These are phyloP conservation scores for Saccharum spontaneum DNA, from an alignment of 176 grass and related monocot genomes.

Conservation along the genomic window DNA sequence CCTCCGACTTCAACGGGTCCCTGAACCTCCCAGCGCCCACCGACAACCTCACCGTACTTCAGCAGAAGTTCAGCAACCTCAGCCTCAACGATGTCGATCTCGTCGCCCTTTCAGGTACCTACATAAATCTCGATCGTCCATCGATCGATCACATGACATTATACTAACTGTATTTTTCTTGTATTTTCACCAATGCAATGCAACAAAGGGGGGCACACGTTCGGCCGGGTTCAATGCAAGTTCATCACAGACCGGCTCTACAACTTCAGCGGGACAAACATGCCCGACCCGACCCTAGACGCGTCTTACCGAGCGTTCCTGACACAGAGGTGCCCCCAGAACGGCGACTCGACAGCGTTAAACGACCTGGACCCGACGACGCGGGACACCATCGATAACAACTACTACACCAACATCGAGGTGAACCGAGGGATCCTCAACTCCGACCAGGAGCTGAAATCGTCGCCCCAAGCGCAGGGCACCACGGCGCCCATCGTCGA, in stretches of 20 bases:
- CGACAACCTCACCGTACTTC: constrained; percentile 20
- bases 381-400: constrained; percentile 42
- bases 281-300: constrained; percentile 50
- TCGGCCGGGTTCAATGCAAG: constrained; percentile 52
- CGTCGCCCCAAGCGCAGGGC: not conserved
- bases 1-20: constrained; percentile 37
- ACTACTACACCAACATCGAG: constrained; percentile 62
- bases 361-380: constrained; percentile 59
- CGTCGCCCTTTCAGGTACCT: constrained; percentile 61
- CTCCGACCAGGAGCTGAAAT: constrained; percentile 66
- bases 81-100: constrained; percentile 43
- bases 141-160: too few relatives aligned
- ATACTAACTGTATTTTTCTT: too few relatives aligned
- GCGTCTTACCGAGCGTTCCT: constrained; percentile 6
- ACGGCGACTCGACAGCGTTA: not conserved
- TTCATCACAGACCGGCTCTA: constrained; percentile 49
- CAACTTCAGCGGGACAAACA: constrained; percentile 53
- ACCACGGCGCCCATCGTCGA: constrained; percentile 35
- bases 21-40: constrained; percentile 31
- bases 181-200: not conserved
- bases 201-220: constrained; percentile 57
- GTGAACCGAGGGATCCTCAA: constrained; percentile 37
- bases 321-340: constrained; percentile 31
- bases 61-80: constrained; percentile 15
- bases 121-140: too few relatives aligned